Evolutionary conservation across 768 basidiomycete genomes (phyloP).

Genomic region (Tylopilus sp.): DNA sequence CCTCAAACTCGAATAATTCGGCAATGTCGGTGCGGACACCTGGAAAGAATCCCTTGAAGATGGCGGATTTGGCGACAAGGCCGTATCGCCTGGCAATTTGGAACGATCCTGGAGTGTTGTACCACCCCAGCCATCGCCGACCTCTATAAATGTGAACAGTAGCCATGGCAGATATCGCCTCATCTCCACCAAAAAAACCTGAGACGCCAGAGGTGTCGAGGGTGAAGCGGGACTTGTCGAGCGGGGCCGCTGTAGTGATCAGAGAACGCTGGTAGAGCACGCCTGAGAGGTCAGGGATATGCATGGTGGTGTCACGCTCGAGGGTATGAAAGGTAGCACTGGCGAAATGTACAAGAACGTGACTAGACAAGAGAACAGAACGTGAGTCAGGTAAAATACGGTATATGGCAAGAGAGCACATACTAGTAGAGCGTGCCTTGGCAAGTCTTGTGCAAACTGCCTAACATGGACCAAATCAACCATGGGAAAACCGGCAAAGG

Average conservation of each 20-base stretch:
- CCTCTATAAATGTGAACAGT: slow-evolving; percentile 26
- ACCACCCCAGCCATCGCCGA: slow-evolving; percentile 31
- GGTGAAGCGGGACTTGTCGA: slow-evolving; percentile 1
- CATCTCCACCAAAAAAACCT: slow-evolving; percentile 32
- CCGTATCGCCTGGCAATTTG: slow-evolving; percentile 26
- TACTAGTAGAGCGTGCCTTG: neutral
- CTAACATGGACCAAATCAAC: neutral
- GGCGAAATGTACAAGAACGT: neutral
- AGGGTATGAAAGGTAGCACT: too few species aligned
- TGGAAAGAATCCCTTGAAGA: slow-evolving; percentile 13
- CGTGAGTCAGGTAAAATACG: neutral
- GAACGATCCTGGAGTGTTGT: slow-evolving; percentile 34
- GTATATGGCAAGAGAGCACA: neutral
- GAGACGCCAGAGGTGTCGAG: slow-evolving; percentile 28
- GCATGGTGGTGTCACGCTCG: neutral
- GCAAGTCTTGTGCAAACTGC: neutral
- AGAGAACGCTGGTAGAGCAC: neutral
- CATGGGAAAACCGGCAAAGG: neutral
- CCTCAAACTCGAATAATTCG: neutral
- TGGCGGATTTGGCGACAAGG: slow-evolving; percentile 12
- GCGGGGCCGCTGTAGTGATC: neutral
- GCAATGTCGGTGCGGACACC: slow-evolving; percentile 14
- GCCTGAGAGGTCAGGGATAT: neutral
- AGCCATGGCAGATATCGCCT: slow-evolving; percentile 31
- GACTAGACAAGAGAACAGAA: neutral